Evolutionary conservation across 139 green algal species (phyloP).

Genomic region (Coelastrella sp.): DNA sequence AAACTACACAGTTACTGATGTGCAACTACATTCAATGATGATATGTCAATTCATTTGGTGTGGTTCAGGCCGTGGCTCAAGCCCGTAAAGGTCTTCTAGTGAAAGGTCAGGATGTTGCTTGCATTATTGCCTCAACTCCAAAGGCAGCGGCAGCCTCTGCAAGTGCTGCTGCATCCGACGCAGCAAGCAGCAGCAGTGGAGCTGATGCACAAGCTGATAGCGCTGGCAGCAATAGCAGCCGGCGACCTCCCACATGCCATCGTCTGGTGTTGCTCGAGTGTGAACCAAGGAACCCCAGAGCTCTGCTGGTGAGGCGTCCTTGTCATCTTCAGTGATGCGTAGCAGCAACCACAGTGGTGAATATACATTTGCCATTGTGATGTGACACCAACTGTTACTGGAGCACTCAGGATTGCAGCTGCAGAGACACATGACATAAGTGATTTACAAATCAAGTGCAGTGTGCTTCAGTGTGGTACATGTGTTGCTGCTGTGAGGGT

Average conservation of each 20-base stretch:
- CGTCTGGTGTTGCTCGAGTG: constrained; percentile 44
- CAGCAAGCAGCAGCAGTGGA: constrained; percentile 19
- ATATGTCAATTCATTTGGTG: background rate
- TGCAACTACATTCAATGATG: background rate
- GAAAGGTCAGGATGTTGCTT: constrained; percentile 16
- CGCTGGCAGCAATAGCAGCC: constrained; percentile 4
- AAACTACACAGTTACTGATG: background rate
- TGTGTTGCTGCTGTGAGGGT: no score
- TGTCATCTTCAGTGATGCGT: no score
- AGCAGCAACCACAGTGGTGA: no score
- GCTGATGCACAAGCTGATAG: background rate
- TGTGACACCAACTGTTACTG: no score
- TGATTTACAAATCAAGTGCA: no score
- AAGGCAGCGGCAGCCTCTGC: background rate
- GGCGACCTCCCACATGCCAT: background rate
- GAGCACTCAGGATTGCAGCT: no score
- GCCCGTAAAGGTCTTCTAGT: constrained; percentile 33
- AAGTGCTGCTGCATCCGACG: background rate
- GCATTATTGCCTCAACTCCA: constrained; percentile 31
- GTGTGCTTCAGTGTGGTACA: no score
- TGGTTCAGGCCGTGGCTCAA: constrained; percentile 20
- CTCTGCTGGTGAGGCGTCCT: constrained; percentile 30
- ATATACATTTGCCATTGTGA: no score
- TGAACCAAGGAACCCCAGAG: constrained; percentile 11
- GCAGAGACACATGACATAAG: no score